Conservation (phyloP, 2,329 filamentous ascomycete genomes). For the Penicillium sp. region DNA sequence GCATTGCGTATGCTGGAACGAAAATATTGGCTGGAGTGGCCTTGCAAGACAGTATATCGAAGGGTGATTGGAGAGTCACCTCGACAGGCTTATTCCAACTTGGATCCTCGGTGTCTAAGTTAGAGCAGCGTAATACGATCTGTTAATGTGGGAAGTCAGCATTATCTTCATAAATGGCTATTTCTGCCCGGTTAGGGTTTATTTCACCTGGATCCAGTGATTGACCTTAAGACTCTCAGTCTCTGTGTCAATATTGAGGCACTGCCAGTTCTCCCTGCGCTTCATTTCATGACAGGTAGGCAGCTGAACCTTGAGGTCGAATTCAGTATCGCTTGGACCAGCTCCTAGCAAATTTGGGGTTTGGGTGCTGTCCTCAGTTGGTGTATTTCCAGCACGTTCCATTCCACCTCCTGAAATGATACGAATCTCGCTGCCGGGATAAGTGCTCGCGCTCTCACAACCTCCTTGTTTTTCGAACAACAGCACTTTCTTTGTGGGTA, state of each 20-base stretch:
- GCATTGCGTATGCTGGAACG: no score
- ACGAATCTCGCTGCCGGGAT: constrained; percentile 71
- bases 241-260: constrained; percentile 84
- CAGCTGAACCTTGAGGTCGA: constrained; percentile 90
- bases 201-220: constrained; percentile 87
- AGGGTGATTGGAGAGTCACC: no score
- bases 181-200: no score
- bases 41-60: no score
- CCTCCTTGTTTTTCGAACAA: constrained; percentile 87
- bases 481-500: constrained; percentile 72
- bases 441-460: constrained; percentile 69
- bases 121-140: no score
- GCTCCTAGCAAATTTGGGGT: constrained; percentile 76
- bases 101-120: no score
- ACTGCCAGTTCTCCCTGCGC: constrained; percentile 64
- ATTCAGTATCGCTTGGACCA: constrained; percentile 82
- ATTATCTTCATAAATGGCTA: no score
- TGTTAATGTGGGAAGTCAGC: no score
- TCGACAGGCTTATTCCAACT: no score
- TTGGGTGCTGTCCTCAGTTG: constrained; percentile 56
- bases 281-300: constrained; percentile 84
- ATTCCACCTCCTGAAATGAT: constrained; percentile 80
- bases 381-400: constrained; percentile 59
- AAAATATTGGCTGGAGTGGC: no score
- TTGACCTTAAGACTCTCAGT: constrained; percentile 92